phyloP scores from a whole-genome alignment of 208 protist genomes.

The Porcisia deanei region DNA sequence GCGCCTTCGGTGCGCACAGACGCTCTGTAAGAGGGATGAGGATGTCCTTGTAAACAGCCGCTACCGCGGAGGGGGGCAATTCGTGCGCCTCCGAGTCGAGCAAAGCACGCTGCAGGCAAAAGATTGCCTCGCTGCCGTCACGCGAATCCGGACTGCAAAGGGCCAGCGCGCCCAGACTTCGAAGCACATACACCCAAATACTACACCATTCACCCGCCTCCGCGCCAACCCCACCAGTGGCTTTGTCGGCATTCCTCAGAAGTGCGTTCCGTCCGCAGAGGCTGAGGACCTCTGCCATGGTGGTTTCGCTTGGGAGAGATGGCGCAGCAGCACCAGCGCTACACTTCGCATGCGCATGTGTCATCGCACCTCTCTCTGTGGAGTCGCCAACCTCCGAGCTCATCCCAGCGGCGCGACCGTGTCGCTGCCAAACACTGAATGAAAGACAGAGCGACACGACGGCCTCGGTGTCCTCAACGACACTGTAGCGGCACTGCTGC shows the following conservation, averaged over 20 bases:
- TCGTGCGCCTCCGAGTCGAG: slow-evolving; percentile 45
- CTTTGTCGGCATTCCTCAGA: neutral
- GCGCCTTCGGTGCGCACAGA: slow-evolving; percentile 45
- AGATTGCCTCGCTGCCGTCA: slow-evolving; percentile 47
- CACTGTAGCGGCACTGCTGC: slow-evolving; percentile 17
- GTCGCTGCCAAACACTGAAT: slow-evolving; percentile 25
- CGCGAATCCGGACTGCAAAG: slow-evolving; percentile 37
- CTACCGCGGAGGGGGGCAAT: slow-evolving; percentile 35
- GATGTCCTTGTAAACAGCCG: slow-evolving; percentile 65
- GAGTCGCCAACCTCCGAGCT: neutral
- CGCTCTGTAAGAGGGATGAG: slow-evolving; percentile 79
- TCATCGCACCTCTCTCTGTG: neutral
- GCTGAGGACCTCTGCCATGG: slow-evolving; percentile 26
- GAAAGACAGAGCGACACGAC: slow-evolving; percentile 33
- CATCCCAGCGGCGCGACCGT: neutral
- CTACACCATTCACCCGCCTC: slow-evolving; percentile 20
- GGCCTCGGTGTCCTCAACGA: slow-evolving; percentile 28
- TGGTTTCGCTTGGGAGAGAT: slow-evolving; percentile 12
- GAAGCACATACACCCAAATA: slow-evolving; percentile 56
- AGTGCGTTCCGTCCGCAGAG: slow-evolving; percentile 39
- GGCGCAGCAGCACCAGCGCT: neutral
- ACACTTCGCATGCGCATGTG: neutral
- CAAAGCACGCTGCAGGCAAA: slow-evolving; percentile 65
- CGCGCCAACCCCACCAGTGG: neutral
- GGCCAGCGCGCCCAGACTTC: slow-evolving; percentile 48